Evolutionary conservation across 305 asterid genomes (phyloP), one percentile per base, ranked within the genome.

Genomic region (Fraxinus sp.): DNA sequence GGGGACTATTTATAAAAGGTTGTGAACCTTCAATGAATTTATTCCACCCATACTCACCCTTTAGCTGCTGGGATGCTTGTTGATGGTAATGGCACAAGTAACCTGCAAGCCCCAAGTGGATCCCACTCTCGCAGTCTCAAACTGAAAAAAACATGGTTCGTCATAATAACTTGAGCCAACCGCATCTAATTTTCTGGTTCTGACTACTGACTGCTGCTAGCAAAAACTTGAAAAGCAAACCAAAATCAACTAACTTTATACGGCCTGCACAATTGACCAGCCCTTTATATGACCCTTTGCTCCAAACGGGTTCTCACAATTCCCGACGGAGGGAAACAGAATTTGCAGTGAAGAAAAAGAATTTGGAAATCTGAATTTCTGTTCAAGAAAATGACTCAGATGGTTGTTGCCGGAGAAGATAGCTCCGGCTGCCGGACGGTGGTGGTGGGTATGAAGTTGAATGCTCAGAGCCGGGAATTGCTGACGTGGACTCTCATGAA

Each of bases 401-500:
- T 86, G 82, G 86, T 86, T 80, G 88, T 86, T 24, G 87, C 85
- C 70, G 92, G 88, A 76, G 91, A 86, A 57, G 90, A 78, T 77
- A 49, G 85, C 84, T 77, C 85, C 86, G 89, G 85, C 78, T 85
- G 89, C 52, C 89, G 97, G 80, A 90, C 97, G 78, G 92, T 92
- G 82, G 91, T 95, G 74, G 99, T 95, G 7, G 99, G 98, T 1
- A 93, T 95, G 70, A 95, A 94, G 88, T 83, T 95, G 76, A 95
- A 95, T 88, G 85, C 89, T 7, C 91, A 82, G 70, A 92, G 98
- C 85, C 87, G 94, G 74, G 98, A 95, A 81, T 84, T 95, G 83
- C 94, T 95, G 41, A 95, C 99, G 82, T 95, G 99, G 99, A 94
- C 98, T 84, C 86, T 95, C 55, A 97, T 95, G 35, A 95, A 95